A percentile compares a stretch with the other conserved stretches of the same genome.
Conservation (phyloP, 352 stramenopile genomes). For the Phytophthora aleatoria region DNA sequence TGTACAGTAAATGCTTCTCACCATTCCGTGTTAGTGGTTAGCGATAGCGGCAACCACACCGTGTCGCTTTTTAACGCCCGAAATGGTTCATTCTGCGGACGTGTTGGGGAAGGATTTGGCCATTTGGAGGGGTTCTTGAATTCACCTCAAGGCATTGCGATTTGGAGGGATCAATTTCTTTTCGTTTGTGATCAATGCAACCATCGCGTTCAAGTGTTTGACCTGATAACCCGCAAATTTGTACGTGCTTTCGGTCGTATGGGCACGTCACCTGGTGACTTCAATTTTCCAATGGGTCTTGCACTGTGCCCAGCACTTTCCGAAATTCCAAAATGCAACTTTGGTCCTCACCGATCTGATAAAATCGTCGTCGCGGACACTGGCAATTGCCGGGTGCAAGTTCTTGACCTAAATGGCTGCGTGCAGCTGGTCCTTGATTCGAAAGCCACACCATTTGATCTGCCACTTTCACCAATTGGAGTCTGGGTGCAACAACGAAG, state of each 20-base stretch:
- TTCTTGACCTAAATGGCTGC: constrained; percentile 42
- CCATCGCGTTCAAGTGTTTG: constrained; percentile 68
- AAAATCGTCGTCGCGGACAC: constrained; percentile 60
- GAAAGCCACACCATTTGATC: constrained; percentile 49
- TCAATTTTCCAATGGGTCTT: constrained; percentile 53
- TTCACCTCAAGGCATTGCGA: constrained; percentile 57
- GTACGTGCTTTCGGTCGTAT: constrained; percentile 38
- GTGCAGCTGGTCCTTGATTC: constrained; percentile 41
- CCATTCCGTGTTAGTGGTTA: constrained; percentile 40
- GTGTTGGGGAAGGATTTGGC: constrained; percentile 60
- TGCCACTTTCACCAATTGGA: constrained; percentile 41
- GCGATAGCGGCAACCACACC: constrained; percentile 66
- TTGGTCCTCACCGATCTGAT: constrained; percentile 49
- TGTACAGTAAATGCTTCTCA: neutral
- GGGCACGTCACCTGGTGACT: constrained; percentile 38
- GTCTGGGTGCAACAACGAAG: constrained; percentile 54
- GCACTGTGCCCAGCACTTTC: constrained; percentile 50
- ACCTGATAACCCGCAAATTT: constrained; percentile 36
- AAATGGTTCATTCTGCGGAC: constrained; percentile 36
- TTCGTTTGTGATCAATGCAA: constrained; percentile 74
- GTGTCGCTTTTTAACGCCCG: constrained; percentile 59
- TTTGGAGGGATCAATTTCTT: constrained; percentile 46
- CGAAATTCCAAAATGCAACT: constrained; percentile 44
- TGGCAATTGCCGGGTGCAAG: constrained; percentile 59
- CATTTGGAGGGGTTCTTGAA: constrained; percentile 56